Percentiles rank a stretch among this genome's conserved stretches.
Evolutionary conservation across 1,284 basidiomycete genomes (phyloP).

Genomic region (Ustilago nuda): DNA sequence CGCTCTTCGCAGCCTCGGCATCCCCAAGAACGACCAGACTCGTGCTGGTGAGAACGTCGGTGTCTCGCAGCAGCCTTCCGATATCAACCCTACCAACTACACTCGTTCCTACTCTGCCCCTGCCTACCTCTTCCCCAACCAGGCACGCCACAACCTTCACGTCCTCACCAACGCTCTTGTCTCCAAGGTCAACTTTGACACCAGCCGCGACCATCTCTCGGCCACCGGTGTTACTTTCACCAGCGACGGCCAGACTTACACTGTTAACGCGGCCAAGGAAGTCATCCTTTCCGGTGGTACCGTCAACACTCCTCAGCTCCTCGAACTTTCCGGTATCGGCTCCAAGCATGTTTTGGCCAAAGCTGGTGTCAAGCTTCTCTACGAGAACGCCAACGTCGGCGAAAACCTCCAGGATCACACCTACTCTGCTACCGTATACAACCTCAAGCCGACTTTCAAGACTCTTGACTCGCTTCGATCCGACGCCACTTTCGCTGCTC

Average conservation of each 20-base stretch:
- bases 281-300: conserved; percentile 63
- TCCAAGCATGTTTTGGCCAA: conserved; percentile 69
- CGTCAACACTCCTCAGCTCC: conserved; percentile 70
- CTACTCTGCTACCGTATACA: conserved; percentile 60
- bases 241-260: conserved; percentile 49
- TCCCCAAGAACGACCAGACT: conserved; percentile 52
- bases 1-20: conserved; percentile 49
- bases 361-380: conserved; percentile 65
- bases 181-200: conserved; percentile 56
- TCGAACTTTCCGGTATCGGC: conserved; percentile 74
- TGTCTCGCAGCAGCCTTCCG: conserved; percentile 59
- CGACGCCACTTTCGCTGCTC: conserved; percentile 55
- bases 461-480: conserved; percentile 61
- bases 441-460: conserved; percentile 53
- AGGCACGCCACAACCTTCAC: conserved; percentile 53
- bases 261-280: conserved; percentile 54
- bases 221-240: conserved; percentile 54
- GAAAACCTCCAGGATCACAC: conserved; percentile 72
- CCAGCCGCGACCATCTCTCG: conserved; percentile 20
- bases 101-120: conserved; percentile 64
- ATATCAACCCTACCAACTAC: conserved; percentile 62
- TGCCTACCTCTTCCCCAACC: conserved; percentile 63
- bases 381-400: conserved; percentile 68
- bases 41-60: conserved; percentile 62
- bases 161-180: conserved; percentile 57